A percentile compares a stretch with the other conserved stretches of the same genome.
Conservation (phyloP, 805 yeast genomes). For the Ogataea haglerorum region DNA sequence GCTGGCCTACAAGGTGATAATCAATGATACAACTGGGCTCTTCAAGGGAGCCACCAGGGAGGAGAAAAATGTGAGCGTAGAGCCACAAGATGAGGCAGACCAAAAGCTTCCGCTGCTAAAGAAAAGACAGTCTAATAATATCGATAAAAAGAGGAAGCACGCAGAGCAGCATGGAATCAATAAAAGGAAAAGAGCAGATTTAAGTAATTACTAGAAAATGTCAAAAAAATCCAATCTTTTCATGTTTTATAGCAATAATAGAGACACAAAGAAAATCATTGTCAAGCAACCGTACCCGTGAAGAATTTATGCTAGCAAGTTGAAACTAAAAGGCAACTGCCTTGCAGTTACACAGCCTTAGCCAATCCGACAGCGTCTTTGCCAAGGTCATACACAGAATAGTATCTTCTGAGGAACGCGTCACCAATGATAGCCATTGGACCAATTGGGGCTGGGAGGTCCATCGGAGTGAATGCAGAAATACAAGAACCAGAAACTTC, state of each 20-base stretch:
- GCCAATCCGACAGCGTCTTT: slow-evolving; percentile 95
- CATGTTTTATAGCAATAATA: slow-evolving; percentile 9
- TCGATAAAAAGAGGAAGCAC: slow-evolving; percentile 11
- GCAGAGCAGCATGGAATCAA: slow-evolving; percentile 3
- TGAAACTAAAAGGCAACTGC: neutral
- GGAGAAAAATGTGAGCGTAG: slow-evolving; percentile 12
- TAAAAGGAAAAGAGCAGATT: slow-evolving; percentile 24
- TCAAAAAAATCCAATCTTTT: slow-evolving; percentile 1
- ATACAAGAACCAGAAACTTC: slow-evolving; percentile 95
- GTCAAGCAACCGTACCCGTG: slow-evolving; percentile 1
- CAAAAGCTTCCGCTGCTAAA: slow-evolving; percentile 1
- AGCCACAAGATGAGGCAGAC: slow-evolving; percentile 22
- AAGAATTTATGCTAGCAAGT: slow-evolving; percentile 1
- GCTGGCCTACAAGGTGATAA: slow-evolving; percentile 50
- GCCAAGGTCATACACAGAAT: slow-evolving; percentile 89
- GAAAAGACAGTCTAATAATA: slow-evolving; percentile 7
- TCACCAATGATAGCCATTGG: slow-evolving; percentile 96
- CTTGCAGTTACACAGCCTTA: slow-evolving; percentile 46
- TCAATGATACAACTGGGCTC: slow-evolving; percentile 62
- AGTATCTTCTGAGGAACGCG: slow-evolving; percentile 92
- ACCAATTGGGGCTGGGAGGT: slow-evolving; percentile 95
- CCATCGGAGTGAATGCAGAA: slow-evolving; percentile 96
- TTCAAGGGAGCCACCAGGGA: slow-evolving; percentile 46
- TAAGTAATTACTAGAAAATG: slow-evolving; percentile 12
- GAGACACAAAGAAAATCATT: slow-evolving; percentile 7